Evolutionary conservation across 495 filamentous ascomycete genomes (phyloP).

Genomic region (Daldinia grandis): DNA sequence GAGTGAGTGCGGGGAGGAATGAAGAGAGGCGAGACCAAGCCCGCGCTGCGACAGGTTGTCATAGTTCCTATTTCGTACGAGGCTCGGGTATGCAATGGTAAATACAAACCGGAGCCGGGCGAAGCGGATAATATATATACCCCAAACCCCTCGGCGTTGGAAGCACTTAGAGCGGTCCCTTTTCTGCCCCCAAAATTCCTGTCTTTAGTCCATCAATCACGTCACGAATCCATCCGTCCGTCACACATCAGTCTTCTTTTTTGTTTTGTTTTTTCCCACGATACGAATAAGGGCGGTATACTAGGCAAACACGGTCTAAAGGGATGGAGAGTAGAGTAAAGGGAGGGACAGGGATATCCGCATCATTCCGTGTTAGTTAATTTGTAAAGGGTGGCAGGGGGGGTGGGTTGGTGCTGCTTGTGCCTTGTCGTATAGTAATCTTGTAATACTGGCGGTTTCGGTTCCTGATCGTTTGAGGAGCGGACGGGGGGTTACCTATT

Average conservation of each 20-base stretch:
- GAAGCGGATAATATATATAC: neutral
- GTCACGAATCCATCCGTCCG: constrained; percentile 20
- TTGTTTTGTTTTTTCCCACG: neutral
- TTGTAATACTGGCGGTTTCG: constrained; percentile 20
- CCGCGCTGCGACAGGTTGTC: neutral
- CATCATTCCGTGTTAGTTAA: constrained; percentile 11
- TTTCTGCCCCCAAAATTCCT: neutral
- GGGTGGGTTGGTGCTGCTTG: neutral
- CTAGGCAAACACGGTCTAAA: constrained; percentile 1
- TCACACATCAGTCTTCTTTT: neutral
- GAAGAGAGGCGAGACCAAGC: neutral
- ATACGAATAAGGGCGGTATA: constrained; percentile 13
- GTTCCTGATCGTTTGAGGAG: neutral
- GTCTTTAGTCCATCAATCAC: constrained; percentile 9
- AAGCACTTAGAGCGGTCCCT: neutral
- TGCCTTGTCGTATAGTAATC: constrained; percentile 22
- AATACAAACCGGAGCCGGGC: neutral
- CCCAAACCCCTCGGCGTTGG: neutral
- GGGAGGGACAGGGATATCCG: constrained; percentile 2
- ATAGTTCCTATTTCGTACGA: neutral
- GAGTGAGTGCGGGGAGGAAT: constrained; percentile 1
- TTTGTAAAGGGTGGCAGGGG: neutral
- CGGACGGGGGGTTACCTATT: neutral
- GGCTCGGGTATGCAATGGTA: neutral
- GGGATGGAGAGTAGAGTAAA: neutral